These are phyloP conservation scores for Mortierella sp. DNA, from an alignment of 371 early-diverging fungal species.

Conservation along the genomic window DNA sequence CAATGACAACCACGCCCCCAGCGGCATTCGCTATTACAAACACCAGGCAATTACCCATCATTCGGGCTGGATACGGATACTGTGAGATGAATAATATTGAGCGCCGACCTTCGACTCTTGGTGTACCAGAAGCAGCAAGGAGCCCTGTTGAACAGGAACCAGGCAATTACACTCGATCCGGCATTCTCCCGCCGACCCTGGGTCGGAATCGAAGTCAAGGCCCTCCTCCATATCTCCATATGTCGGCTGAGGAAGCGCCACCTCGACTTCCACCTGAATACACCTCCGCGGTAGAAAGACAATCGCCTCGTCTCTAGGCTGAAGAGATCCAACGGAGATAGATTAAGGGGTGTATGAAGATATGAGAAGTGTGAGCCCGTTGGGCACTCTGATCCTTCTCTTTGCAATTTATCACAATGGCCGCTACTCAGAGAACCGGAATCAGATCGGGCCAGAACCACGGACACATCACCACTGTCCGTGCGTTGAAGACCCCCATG, in stretches of 20 bases:
- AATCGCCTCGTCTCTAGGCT: no score
- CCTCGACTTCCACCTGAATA: conserved; percentile 40
- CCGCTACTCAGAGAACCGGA: conserved; percentile 74
- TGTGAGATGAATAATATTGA: no score
- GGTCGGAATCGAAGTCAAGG: conserved; percentile 44
- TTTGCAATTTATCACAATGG: conserved; percentile 55
- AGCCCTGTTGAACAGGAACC: background rate
- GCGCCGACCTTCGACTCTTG: no score
- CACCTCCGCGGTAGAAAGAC: background rate
- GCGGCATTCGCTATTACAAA: no score
- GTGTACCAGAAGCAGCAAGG: no score
- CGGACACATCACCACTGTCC: conserved; percentile 89
- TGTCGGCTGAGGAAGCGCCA: conserved; percentile 21
- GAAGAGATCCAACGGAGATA: no score
- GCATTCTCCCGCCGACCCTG: conserved; percentile 15
- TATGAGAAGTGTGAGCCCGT: background rate
- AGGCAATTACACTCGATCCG: conserved; percentile 6
- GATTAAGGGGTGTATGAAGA: conserved; percentile 1
- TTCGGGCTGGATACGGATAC: no score
- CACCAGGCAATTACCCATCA: no score
- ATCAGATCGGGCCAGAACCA: conserved; percentile 83
- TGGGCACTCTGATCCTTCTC: conserved; percentile 18
- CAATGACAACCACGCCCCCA: no score
- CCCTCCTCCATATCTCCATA: conserved; percentile 45
- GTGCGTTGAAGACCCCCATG: conserved; percentile 82